Base-by-base conservation (phyloP, 2,329 filamentous ascomycete genomes). In the Xylariaceae sp. region DNA sequence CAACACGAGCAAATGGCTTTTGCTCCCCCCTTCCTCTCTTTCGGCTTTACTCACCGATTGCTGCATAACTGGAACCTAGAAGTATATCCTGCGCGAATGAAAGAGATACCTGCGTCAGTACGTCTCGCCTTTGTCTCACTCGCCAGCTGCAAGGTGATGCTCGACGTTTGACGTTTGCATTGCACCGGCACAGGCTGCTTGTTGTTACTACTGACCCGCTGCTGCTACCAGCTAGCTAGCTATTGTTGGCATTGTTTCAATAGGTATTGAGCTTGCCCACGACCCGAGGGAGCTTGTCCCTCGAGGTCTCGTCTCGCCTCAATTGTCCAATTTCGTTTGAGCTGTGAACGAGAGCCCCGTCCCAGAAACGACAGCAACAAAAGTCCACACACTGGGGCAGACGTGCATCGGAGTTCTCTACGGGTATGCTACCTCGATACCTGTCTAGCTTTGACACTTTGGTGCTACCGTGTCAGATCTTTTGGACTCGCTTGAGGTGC, bases 91-190 rank as follows among this genome's bases (percentile, higher is more conserved):
- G 23, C 8, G n/a, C 34, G 45, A 52, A n/a, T 39, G 47, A 35
- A 47, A 10, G 37, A 55, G 15, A 48, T 45, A 55, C 39, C 39
- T 18, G 17, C 51, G 52, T 45, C 13, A 1, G 11, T 45, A n/a
- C 42, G 42, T 45, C 13, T 6, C 50, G 44, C 35, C 23, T 48
- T 5, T 17, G 39, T 51, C 51, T 52, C 11, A 48, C n/a, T 11
- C 5, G 15, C 37, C 10, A 45, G 57, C 50, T 52, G 39, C 47
- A 18, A 56, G 42, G 53, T 56, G 47, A 53, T 57, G 49, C 30
- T 53, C 37, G 18, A 49, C 47, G 47, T 6, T 23, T 11, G 57
- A 15, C 55, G 62, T 62, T 63, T 63, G 59, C 59, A 54, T 57
- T 42, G 54, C 18, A 61, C 56, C 48, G 37, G 23, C 17, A 48